Base-by-base conservation (phyloP, 345 rosid genomes). In the Eucalyptus decipiens region DNA sequence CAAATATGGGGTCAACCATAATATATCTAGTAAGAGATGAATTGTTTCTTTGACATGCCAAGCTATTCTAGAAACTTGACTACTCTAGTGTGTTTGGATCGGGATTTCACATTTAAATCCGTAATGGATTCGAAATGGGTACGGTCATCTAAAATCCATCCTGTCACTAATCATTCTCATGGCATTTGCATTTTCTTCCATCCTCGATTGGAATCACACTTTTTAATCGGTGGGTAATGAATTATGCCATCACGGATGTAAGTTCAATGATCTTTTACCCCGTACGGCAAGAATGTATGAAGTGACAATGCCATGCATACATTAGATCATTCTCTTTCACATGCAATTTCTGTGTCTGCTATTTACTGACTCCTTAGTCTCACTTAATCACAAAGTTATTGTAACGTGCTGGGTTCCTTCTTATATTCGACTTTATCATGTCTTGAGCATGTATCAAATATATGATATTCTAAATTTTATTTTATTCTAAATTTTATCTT, bases 321-420 rank as follows among this genome's bases (percentile, higher is more conserved):
- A 51, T 51, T 51, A 7, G n/a, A 24, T 58, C 65, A 26, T 58
- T 58, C 65, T 58, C 1, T 58, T 2, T 28, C 30, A 28, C n/a
- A 0, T 58, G 16, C 15, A 26, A 58, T 58, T 58, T 24, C 0
- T 24, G 4, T 12, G 14, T 58, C 7, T 58, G 2, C 16, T 58
- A 24, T 58, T 26, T 24, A 58, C 1, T 0, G 4, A 26, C n/a
- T 24, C n/a, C 7, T 58, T 58, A 24, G 30, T 58, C n/a, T 11
- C 15, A 1, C 26, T 58, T 58, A 58, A 54, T 54, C 1, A 54
- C 65, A 11, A 28, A 58, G 65, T 58, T 58, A 2, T 58, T 5
- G 16, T 24, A 1, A 51, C 8, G 0, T 51, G 21, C 2, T 6
- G 54, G 0, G 17, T 51, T 51, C 4, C 2, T 51, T 51, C 21